Evolutionary conservation across 352 stramenopile genomes (phyloP), one percentile per base, ranked within the genome.

Genomic region (Pythium apleroticum): DNA sequence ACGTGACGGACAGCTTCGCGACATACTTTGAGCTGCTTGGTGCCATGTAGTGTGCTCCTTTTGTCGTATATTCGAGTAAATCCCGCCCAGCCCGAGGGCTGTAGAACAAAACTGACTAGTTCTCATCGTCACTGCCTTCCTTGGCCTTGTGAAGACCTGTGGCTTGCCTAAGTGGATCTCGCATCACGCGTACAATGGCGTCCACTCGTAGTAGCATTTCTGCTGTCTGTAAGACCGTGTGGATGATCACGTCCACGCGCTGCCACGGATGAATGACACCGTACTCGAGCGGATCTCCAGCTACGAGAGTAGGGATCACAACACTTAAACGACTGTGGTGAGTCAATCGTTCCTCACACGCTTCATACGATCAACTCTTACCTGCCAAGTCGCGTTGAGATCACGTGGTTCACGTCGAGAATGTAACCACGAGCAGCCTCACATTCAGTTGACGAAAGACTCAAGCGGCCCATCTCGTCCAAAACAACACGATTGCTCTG

Each of bases 11-110:
- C 35, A 89, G 64, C 76, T 85, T 91, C 46, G 63, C 66, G n/a
- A 65, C 65, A 6, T 93, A 93, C 76, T 91, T 90, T 65, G 72
- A 83, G 41, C 61, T 90, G 19, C 66, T 90, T 24, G 66, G 77
- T 25, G 64, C 75, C 52, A 65, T 65, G 25, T 74, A 70, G 33
- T 39, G 9, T 57, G 3, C 3, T 25, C 24, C 12, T 12, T n/a
- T 30, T 14, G n/a, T 30, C 10, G 43, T 15, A 14, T 52, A 30
- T 52, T 14, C 24, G 30, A 60, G 37, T 37, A 24, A 48, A 27
- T 46, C 20, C n/a, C 30, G 30, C 10, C n/a, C 46, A 33, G 22
- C 46, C 22, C 22, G 22, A 8, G 9, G 5, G 25, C 46, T 33
- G 46, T 53, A 20, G 46, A 30, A 15, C 22, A 12, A 9, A 33